Base-by-base conservation (phyloP, 805 yeast species). In the Candida loeiensis region DNA sequence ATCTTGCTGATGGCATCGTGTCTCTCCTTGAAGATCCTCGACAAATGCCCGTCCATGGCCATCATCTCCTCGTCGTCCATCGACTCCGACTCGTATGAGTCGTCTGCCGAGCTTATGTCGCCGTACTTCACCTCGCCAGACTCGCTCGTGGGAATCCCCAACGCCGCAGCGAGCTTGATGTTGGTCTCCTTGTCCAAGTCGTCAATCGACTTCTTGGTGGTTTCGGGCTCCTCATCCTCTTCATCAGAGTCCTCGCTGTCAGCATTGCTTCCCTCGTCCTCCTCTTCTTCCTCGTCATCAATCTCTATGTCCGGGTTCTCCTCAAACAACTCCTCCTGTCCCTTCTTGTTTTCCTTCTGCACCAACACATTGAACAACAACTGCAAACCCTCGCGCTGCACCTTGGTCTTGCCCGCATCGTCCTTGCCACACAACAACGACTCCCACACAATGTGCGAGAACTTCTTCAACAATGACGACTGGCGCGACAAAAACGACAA, bases 11-110 rank as follows among this genome's bases (percentile, higher is more conserved):
- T 59, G 0, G 85, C 84, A 45, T 77, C 80, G 49, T 80, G 79
- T 51, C 97, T 77, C 52, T 88, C 91, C 53, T 83, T 78, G 73
- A 91, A 91, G 40, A 91, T 91, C 39, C 74, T 74, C 0, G 96
- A 77, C 21, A 91, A 66, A 45, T 88, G 93, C 16, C 74, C 85
- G 56, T 91, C 98, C 51, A 91, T 76, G 15, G 90, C 95, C 82
- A 89, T 80, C 98, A 91, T 91, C 58, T 89, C 89, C 52, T 90
- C 96, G 60, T 90, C 97, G 45, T 90, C 95, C 95, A 89, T 86
- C 0, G 91, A 80, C 30, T 65, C 71, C 0, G 70, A 64, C 49
- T 85, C 95, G 37, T 81, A 85, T 20, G 75, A 81, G 20, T 71
- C 77, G 4, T 72, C 80, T 6, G 24, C 30, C 5, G 67, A 60